A percentile compares a stretch with the other conserved stretches of the same genome.
phyloP scores from a whole-genome alignment of 371 early-diverging fungal genomes.

The Apophysomyces ossiformis region DNA sequence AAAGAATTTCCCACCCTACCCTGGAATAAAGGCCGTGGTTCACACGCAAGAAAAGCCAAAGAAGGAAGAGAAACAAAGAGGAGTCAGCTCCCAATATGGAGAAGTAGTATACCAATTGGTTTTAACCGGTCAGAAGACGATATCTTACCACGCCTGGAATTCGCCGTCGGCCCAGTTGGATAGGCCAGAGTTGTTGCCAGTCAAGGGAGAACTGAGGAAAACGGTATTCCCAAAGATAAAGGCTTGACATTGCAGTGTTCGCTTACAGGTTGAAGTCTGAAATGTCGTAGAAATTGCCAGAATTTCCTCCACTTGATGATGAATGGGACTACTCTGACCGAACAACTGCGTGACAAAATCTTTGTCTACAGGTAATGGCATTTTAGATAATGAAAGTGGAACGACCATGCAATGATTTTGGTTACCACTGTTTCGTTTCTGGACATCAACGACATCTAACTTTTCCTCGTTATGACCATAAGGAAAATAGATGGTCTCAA shows the following conservation, averaged over 20 bases:
- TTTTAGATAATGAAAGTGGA: background rate
- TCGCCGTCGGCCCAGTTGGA: slow-evolving; percentile 47
- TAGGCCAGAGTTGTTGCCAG: slow-evolving; percentile 30
- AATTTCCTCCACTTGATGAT: slow-evolving; percentile 34
- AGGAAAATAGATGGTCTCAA: slow-evolving; percentile 14
- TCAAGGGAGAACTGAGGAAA: slow-evolving; percentile 44
- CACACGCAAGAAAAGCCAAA: slow-evolving; percentile 6
- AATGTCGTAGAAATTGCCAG: slow-evolving; percentile 31
- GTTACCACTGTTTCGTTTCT: slow-evolving; percentile 19
- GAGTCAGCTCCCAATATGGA: slow-evolving; percentile 11
- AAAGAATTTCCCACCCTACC: slow-evolving; percentile 9
- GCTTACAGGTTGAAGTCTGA: slow-evolving; percentile 16
- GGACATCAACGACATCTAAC: slow-evolving; percentile 14
- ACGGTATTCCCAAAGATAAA: slow-evolving; percentile 50
- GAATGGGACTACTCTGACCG: slow-evolving; percentile 29
- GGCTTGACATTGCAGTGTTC: slow-evolving; percentile 43
- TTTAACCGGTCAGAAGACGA: slow-evolving; percentile 10
- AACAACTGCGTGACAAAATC: slow-evolving; percentile 45
- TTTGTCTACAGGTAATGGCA: background rate
- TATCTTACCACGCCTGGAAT: slow-evolving; percentile 48
- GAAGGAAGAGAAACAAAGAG: slow-evolving; percentile 5
- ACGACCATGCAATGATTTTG: background rate
- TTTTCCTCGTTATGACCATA: slow-evolving; percentile 17
- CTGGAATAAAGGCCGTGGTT: slow-evolving; percentile 9
- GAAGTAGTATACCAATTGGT: slow-evolving; percentile 6